Evolutionary conservation across 2,329 filamentous ascomycete species (phyloP).

Genomic region (Diplodia scrobiculata): DNA sequence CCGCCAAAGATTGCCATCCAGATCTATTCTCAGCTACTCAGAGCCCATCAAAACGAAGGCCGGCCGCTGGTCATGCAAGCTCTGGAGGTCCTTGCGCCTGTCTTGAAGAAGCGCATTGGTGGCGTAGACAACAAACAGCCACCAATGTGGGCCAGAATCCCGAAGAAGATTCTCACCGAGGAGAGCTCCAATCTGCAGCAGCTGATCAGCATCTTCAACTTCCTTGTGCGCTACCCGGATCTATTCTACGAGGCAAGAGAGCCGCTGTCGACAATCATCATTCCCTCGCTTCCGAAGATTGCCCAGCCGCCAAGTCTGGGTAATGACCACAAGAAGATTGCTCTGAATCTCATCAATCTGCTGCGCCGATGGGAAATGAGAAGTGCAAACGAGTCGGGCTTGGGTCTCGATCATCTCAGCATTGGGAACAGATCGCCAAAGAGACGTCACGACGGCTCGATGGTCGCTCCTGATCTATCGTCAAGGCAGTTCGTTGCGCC

Average conservation of each 20-base stretch:
- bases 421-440: constrained; percentile 51
- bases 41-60: constrained; percentile 93
- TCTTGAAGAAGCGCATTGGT: constrained; percentile 80
- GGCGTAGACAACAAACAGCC: constrained; percentile 69
- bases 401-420: constrained; percentile 44
- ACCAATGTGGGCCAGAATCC: constrained; percentile 85
- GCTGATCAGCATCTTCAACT: constrained; percentile 96
- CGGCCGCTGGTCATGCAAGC: constrained; percentile 90
- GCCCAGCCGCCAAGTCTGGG: constrained; percentile 80
- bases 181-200: constrained; percentile 95
- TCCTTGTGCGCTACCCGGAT: constrained; percentile 86
- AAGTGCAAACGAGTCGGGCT: constrained; percentile 75
- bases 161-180: constrained; percentile 86
- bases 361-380: constrained; percentile 92
- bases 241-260: constrained; percentile 95
- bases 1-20: constrained; percentile 94
- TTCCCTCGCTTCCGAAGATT: constrained; percentile 85
- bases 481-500: constrained; percentile 46
- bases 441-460: constrained; percentile 70
- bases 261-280: constrained; percentile 85
- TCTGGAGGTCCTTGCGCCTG: constrained; percentile 90
- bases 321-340: constrained; percentile 87
- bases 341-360: constrained; percentile 84
- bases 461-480: constrained; percentile 59
- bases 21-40: constrained; percentile 87